Evolutionary conservation across 1,284 basidiomycete genomes (phyloP).

Genomic region (Gomphus sp.): DNA sequence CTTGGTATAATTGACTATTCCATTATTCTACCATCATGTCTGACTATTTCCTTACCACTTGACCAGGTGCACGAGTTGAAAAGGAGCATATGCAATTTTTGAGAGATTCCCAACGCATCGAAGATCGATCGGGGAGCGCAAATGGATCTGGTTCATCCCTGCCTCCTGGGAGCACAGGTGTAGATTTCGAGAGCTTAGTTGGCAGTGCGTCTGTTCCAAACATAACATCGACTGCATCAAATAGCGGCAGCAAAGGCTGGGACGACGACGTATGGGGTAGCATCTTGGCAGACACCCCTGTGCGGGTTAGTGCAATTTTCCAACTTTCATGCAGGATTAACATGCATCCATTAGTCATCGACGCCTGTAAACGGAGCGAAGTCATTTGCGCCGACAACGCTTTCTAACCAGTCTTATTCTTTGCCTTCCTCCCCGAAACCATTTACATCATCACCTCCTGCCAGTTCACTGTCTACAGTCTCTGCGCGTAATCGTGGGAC

Average conservation of each 20-base stretch:
- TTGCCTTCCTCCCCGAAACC: slow-evolving; percentile 11
- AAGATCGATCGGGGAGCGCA: slow-evolving; percentile 54
- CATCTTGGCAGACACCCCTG: slow-evolving; percentile 39
- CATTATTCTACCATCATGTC: slow-evolving; percentile 1
- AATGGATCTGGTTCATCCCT: slow-evolving; percentile 26
- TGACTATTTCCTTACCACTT: slow-evolving; percentile 20
- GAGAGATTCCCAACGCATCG: slow-evolving; percentile 73
- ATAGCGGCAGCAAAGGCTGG: slow-evolving; percentile 29
- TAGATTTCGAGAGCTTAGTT: slow-evolving; percentile 72
- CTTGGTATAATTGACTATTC: slow-evolving; percentile 21
- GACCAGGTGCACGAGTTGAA: slow-evolving; percentile 69
- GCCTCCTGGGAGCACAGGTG: slow-evolving; percentile 23
- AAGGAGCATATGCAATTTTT: slow-evolving; percentile 79
- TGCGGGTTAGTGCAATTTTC: slow-evolving; percentile 27
- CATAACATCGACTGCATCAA: slow-evolving; percentile 31
- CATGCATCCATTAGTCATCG: slow-evolving; percentile 15
- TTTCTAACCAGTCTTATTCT: slow-evolving; percentile 17
- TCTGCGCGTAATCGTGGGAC: neutral
- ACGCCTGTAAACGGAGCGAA: slow-evolving; percentile 18
- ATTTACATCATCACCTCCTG: slow-evolving; percentile 4
- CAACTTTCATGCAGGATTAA: slow-evolving; percentile 12
- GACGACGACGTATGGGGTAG: slow-evolving; percentile 70
- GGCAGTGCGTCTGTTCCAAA: slow-evolving; percentile 32
- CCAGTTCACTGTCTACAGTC: neutral
- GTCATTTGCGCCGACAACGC: slow-evolving; percentile 24